Conservation (phyloP, 2,329 filamentous ascomycete genomes). For the Magnaporthales sp. region DNA sequence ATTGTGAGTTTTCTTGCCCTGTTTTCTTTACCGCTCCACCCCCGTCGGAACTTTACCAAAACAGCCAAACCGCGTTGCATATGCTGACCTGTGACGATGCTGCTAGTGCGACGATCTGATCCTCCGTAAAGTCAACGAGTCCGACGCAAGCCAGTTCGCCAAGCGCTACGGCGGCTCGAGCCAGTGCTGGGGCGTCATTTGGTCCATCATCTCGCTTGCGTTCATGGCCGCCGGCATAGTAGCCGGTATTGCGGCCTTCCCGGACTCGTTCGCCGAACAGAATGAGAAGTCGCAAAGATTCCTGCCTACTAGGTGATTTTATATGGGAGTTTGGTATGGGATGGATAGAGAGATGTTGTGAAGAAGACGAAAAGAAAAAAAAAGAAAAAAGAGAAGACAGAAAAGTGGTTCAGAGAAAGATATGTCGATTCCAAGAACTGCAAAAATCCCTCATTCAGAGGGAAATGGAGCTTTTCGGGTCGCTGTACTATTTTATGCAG, state of each 20-base stretch:
- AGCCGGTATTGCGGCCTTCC: conserved; percentile 70
- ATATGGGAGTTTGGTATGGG: not conserved
- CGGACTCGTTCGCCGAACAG: conserved; percentile 59
- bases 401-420: too few species aligned
- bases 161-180: conserved; percentile 71
- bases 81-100: not conserved
- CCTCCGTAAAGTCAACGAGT: conserved; percentile 69
- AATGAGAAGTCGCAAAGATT: conserved; percentile 60
- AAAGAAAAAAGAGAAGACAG: too few species aligned
- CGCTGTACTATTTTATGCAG: not conserved
- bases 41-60: not conserved
- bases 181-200: conserved; percentile 73
- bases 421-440: too few species aligned
- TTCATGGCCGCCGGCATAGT: conserved; percentile 69
- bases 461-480: too few species aligned
- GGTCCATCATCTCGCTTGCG: conserved; percentile 61
- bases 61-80: not conserved
- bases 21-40: not conserved
- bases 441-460: too few species aligned
- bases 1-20: conserved; percentile 39
- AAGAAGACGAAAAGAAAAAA: too few species aligned
- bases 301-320: conserved; percentile 32
- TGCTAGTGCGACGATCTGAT: conserved; percentile 67
- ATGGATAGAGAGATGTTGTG: not conserved
- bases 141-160: conserved; percentile 72